Base-by-base conservation (phyloP, 306 rosid species). In the Prunus mira region DNA sequence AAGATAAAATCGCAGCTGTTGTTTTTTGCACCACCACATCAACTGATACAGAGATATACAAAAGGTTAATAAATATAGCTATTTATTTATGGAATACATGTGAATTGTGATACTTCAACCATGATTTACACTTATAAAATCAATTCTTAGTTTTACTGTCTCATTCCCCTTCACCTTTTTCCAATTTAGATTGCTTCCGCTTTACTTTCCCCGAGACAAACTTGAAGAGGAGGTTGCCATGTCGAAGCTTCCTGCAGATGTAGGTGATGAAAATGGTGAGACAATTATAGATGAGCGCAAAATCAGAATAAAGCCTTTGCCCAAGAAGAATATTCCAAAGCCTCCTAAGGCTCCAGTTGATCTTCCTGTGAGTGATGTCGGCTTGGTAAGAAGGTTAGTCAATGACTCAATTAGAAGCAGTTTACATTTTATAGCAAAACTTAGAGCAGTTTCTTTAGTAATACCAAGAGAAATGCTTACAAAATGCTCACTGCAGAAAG, bases 211-310 rank as follows among this genome's bases (percentile, higher is more conserved):
- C 41, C 95, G 97, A 75, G 97, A 95, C 87, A 89, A 84, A 74
- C 97, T 92, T 9, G 99, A 95, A 77, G 99, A 95, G 90, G 97
- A 86, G 89, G 77, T 92, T 70, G 97, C 99, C 71, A 64, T 88
- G 78, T 84, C 79, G 49, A 95, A 91, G 84, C 97, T 95, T 87
- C 99, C 99, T 71, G 92, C 97, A 69, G 99, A 95, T 83, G 97
- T 95, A 75, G 99, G 99, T 77, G 99, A 95, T 90, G 99, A 95
- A 81, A 95, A 95, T 83, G 99, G 99, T 12, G 99, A 95, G 89
- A 95, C 97, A 9, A 81, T 86, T 79, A 86, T 95, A 75, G 96
- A 92, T 73, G 99, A 92, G 80, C 97, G 99, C 61, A 95, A 95
- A 88, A 95, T 95, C 88, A 88, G 99, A 85, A 95, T 95, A 84